These are phyloP conservation scores for Podospora fimiseda DNA, from an alignment of 495 filamentous ascomycete genomes.

Conservation along the genomic window DNA sequence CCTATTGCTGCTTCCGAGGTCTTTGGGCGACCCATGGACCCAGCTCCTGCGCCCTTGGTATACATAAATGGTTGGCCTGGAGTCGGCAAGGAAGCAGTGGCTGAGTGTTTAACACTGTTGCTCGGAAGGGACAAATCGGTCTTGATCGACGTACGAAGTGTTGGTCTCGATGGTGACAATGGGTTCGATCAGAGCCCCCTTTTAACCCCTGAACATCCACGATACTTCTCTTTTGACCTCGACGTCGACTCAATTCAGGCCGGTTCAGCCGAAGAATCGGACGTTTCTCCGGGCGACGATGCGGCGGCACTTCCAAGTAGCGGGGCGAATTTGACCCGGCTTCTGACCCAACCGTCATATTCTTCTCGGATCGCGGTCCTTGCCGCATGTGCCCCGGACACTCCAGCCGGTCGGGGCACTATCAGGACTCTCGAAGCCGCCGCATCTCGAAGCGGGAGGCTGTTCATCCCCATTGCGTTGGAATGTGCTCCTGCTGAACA, in stretches of 20 bases:
- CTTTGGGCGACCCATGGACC: conserved; percentile 16
- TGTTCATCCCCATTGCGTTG: conserved; percentile 17
- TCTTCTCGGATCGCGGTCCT: conserved; percentile 16
- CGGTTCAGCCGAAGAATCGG: neutral
- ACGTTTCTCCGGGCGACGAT: neutral
- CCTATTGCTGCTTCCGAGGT: conserved; percentile 3
- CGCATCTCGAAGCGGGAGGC: conserved; percentile 11
- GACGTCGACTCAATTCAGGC: neutral
- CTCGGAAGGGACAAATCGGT: conserved; percentile 22
- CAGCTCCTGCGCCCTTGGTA: conserved; percentile 20
- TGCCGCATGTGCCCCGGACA: conserved; percentile 17
- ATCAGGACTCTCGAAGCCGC: conserved; percentile 13
- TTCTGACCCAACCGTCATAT: conserved; percentile 14
- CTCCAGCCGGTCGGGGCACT: conserved; percentile 11
- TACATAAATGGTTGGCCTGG: conserved; percentile 27
- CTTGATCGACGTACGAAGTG: conserved; percentile 18
- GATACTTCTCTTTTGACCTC: conserved; percentile 14
- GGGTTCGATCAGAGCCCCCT: conserved; percentile 4
- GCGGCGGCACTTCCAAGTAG: conserved; percentile 5
- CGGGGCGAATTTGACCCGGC: conserved; percentile 11
- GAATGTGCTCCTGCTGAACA: conserved; percentile 14
- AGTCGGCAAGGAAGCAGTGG: conserved; percentile 25
- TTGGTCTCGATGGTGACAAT: conserved; percentile 7
- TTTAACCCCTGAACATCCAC: conserved; percentile 19
- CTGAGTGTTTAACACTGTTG: conserved; percentile 21